phyloP scores from a whole-genome alignment of 1,284 basidiomycete species.

The Schizopora paradoxa region DNA sequence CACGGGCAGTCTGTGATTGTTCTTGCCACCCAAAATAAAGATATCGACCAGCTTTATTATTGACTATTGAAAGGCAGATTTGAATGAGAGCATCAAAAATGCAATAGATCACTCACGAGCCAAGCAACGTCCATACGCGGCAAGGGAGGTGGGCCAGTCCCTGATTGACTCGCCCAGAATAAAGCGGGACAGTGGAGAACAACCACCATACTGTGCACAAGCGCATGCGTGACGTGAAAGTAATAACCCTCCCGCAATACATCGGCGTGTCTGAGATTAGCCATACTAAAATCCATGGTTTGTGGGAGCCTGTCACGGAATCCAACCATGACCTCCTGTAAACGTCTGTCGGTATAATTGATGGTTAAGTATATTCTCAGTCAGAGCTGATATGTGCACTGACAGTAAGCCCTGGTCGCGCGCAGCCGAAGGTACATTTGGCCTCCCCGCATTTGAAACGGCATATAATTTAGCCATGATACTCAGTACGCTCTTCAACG shows the following conservation, averaged over 20 bases:
- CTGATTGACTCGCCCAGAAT: constrained; percentile 5
- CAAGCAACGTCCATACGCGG: constrained; percentile 12
- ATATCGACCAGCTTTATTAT: constrained; percentile 9
- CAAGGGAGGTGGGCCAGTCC: neutral
- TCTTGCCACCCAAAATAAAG: neutral
- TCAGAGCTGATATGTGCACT: no score
- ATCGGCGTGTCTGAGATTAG: constrained; percentile 3
- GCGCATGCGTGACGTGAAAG: constrained; percentile 9
- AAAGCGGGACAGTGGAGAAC: constrained; percentile 9
- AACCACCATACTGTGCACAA: constrained; percentile 7
- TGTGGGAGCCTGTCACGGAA: constrained; percentile 2
- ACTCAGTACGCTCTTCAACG: constrained; percentile 4
- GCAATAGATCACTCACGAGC: constrained; percentile 6
- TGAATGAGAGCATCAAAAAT: neutral
- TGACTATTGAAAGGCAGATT: neutral
- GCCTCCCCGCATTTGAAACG: constrained; percentile 5
- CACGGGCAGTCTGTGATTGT: neutral
- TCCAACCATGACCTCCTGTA: neutral
- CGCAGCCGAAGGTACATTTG: constrained; percentile 4
- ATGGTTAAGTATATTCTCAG: neutral
- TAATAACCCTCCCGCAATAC: constrained; percentile 1
- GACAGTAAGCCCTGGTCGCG: constrained; percentile 8
- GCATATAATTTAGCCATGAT: constrained; percentile 6
- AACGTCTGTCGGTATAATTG: constrained; percentile 2
- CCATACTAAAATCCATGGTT: constrained; percentile 5